Percentiles rank a stretch among this genome's conserved stretches.
Conservation (phyloP, 2,329 filamentous ascomycete genomes). For the Mollisia scopiformis region DNA sequence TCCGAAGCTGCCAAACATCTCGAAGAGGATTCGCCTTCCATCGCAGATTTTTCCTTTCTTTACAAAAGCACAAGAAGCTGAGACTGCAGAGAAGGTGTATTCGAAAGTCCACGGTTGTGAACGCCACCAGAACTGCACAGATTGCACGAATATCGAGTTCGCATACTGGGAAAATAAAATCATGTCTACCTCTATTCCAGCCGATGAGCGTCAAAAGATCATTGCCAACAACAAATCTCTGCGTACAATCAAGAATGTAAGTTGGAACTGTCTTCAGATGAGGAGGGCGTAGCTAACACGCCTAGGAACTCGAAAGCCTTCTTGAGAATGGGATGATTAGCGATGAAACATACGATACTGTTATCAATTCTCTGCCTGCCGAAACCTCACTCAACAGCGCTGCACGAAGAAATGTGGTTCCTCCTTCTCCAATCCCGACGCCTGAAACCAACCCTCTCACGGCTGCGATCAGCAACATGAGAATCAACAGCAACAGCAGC, state of each 20-base stretch:
- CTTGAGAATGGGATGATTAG: conserved; percentile 81
- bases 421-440: conserved; percentile 40
- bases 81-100: conserved; percentile 16
- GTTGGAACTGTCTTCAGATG: neutral
- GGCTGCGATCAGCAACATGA: conserved; percentile 25
- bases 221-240: conserved; percentile 38
- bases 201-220: conserved; percentile 37
- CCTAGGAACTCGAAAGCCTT: conserved; percentile 86
- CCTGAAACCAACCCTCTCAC: conserved; percentile 33
- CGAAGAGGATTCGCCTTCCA: neutral
- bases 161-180: conserved; percentile 29
- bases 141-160: conserved; percentile 28
- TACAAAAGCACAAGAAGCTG: conserved; percentile 23
- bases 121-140: conserved; percentile 28
- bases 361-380: conserved; percentile 73
- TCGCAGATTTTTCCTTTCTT: conserved; percentile 18
- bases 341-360: conserved; percentile 73
- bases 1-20: neutral
- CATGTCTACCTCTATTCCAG: conserved; percentile 32
- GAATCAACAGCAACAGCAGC: conserved; percentile 21
- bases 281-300: conserved; percentile 17
- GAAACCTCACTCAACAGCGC: conserved; percentile 58
- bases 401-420: conserved; percentile 34
- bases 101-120: conserved; percentile 9
- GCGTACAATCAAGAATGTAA: conserved; percentile 40